Evolutionary conservation across 257 asterid species (phyloP), one percentile per base, ranked within the genome.

Genomic region (Nicotiana paniculata): DNA sequence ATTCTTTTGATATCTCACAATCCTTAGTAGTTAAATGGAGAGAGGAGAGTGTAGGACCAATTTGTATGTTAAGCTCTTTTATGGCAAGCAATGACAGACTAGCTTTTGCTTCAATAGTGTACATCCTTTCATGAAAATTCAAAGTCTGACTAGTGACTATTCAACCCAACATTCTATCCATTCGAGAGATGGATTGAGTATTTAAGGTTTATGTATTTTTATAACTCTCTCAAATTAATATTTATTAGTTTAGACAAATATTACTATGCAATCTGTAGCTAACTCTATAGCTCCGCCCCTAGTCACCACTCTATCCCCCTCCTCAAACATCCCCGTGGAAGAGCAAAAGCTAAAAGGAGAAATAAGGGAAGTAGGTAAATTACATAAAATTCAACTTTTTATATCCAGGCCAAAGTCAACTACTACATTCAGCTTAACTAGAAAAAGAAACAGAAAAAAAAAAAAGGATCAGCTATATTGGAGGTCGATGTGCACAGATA

Each of bases 111-210:
- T 39, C 78, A 28, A 28, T 28, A 6, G 17, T 1, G 1, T 21
- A 48, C 37, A 21, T 70, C n/a, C 58, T 39, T 61, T 70, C 57
- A 3, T 53, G 3, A 1, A 26, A 57, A 57, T 57, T 26, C 63
- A 57, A 57, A 1, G 63, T 57, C 63, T 57, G 26, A 57, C 26
- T 57, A 57, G 21, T 57, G 10, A 57, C 63, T 57, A 6, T 57
- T 17, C 63, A 72, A 46, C 46, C 78, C 59, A 5, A 72, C 37
- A 72, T 43, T 72, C 21, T 17, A 12, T 26, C 0, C 4, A 4
- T 0, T 1, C 0, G 1, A 2, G 37, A 9, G 10, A 10, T 9
- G 4, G 1, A 9, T 18, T 9, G 30, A n/a, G 0, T 5, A 37
- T 43, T 43, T 43, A 0, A 9, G 3, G 0, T 9, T 43, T 9